Base-by-base conservation (phyloP, 495 filamentous ascomycete genomes). In the Durotheca rogersii region DNA sequence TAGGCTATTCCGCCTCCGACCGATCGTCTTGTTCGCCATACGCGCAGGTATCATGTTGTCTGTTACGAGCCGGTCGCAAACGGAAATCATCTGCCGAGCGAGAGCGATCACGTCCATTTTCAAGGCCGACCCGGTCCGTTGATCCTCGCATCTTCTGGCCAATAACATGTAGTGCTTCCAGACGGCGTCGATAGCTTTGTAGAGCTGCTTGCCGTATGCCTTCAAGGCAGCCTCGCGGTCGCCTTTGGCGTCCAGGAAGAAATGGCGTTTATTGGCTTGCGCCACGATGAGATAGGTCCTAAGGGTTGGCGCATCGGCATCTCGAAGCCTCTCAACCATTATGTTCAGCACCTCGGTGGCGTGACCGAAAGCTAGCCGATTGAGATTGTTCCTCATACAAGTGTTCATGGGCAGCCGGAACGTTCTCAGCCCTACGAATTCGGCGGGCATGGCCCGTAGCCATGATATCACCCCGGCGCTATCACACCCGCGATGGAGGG, bases 311-410 rank as follows among this genome's bases (percentile, higher is more conserved):
- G 74, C 41, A 60, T 83, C 81, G 3, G 75, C 71, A 11, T 70
- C 60, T 10, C 51, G 52, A 6, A 72, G 56, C 1, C 56, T 66
- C 16, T 48, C 34, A 21, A 64, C 46, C 83, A 90, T 86, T 14
- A 79, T 51, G 2, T 75, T 59, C 9, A 90, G 63, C 4, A 90
- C 64, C 42, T 72, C 71, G 31, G 73, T 75, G 0, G 84, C 83
- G 55, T 81, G 67, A 0, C 58, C 33, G 43, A 89, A 73, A 7
- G 80, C 75, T 29, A 80, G 74, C n/a, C 56, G 61, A 66, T 94
- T 95, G 17, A 79, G 77, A 48, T 77, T 80, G 70, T 95, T 88
- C 31, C 85, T 74, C 14, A 73, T 69, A 62, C 89, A 95, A 32
- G 74, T 69, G 30, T 71, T 74, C 62, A 95, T 77, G 20, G 84